A percentile compares a stretch with the other conserved stretches of the same genome.
These are phyloP conservation scores for Pistacia atlantica DNA, from an alignment of 345 rosid species.

Conservation along the genomic window DNA sequence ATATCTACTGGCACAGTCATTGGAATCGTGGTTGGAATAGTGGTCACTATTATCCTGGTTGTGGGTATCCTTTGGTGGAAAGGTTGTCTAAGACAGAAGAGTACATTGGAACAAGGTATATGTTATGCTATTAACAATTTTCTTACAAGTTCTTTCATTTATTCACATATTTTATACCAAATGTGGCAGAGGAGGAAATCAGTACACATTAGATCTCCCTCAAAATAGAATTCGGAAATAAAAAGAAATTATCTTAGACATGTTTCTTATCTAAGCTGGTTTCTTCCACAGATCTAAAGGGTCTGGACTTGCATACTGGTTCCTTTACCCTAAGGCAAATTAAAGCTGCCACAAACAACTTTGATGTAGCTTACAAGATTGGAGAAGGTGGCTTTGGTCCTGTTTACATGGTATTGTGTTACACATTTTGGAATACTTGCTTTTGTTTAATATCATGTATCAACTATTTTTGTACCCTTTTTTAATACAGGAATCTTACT, in stretches of 20 bases:
- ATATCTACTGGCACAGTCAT: neutral
- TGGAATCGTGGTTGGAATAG: conserved; percentile 35
- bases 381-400: conserved; percentile 47
- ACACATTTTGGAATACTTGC: neutral
- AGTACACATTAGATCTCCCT: too few relatives aligned
- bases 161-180: too few relatives aligned
- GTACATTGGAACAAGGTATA: conserved; percentile 40
- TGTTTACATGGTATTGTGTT: conserved; percentile 31
- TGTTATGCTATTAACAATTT: neutral
- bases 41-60: conserved; percentile 31
- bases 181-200: too few relatives aligned
- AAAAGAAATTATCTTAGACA: too few relatives aligned
- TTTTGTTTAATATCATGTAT: neutral
- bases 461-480: neutral
- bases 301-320: conserved; percentile 28
- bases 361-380: conserved; percentile 30
- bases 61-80: conserved; percentile 54
- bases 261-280: neutral
- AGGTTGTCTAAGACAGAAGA: conserved; percentile 39
- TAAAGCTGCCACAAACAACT: conserved; percentile 36
- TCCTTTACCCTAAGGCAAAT: conserved; percentile 27
- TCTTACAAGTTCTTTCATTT: neutral
- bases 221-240: too few relatives aligned
- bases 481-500: neutral
- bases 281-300: conserved; percentile 21